phyloP scores from a whole-genome alignment of 371 early-diverging fungal genomes.

The Mortierella sp. region DNA sequence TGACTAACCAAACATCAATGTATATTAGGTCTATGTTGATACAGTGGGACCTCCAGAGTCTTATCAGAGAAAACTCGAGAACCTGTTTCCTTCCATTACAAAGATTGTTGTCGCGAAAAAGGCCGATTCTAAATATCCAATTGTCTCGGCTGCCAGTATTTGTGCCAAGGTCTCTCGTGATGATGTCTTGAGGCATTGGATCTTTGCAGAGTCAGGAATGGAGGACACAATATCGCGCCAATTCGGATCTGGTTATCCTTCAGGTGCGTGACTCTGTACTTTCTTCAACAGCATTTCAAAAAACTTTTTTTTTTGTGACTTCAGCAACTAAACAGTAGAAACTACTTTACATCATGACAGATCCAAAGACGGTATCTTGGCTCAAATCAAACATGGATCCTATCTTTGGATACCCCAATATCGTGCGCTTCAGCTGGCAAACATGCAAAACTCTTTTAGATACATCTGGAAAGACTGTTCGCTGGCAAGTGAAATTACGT shows the following conservation, averaged over 20 bases:
- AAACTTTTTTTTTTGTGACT: background rate
- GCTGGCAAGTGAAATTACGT: conserved; percentile 34
- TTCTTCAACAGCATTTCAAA: background rate
- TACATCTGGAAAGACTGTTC: conserved; percentile 55
- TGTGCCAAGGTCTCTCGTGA: conserved; percentile 99
- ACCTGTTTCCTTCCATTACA: conserved; percentile 76
- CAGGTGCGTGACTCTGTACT: conserved; percentile 58
- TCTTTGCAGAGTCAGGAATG: conserved; percentile 77
- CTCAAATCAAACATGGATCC: conserved; percentile 82
- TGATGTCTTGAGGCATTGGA: conserved; percentile 84
- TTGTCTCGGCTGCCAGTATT: conserved; percentile 99
- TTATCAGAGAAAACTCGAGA: conserved; percentile 84
- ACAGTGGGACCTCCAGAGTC: conserved; percentile 95
- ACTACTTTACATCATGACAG: conserved; percentile 55
- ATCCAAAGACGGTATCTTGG: conserved; percentile 96
- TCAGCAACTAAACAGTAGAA: background rate
- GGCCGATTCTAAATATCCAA: conserved; percentile 96
- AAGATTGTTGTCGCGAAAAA: conserved; percentile 92
- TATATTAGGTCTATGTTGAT: conserved; percentile 91
- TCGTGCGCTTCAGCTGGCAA: conserved; percentile 97
- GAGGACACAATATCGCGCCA: conserved; percentile 60
- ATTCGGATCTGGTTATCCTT: conserved; percentile 98
- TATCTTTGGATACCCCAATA: conserved; percentile 94
- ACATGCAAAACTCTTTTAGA: conserved; percentile 87
- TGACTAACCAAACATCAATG: too few relatives aligned